Conservation (phyloP, 2,329 filamentous ascomycete genomes). For the Fusarium euwallaceae region DNA sequence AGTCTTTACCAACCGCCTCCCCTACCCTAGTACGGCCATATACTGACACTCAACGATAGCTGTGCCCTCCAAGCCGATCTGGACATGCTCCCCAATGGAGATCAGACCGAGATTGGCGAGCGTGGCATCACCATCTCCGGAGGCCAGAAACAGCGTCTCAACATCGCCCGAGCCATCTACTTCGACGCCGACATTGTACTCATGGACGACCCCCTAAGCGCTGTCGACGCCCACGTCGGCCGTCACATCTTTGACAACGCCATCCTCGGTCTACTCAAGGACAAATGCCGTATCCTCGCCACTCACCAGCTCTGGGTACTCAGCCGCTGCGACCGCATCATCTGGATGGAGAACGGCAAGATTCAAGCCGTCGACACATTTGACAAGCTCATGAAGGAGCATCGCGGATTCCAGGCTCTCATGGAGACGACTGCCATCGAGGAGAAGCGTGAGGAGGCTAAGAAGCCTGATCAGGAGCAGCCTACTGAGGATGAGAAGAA, state of each 20-base stretch:
- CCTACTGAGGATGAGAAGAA: slow-evolving; percentile 57
- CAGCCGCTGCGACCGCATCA: slow-evolving; percentile 88
- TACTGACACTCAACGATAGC: slow-evolving; percentile 49
- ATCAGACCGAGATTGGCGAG: slow-evolving; percentile 93
- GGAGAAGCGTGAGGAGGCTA: slow-evolving; percentile 68
- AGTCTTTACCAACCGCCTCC: slow-evolving; percentile 38
- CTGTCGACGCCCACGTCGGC: slow-evolving; percentile 78
- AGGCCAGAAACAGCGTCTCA: slow-evolving; percentile 94
- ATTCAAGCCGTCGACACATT: slow-evolving; percentile 92
- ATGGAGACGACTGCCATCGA: slow-evolving; percentile 88
- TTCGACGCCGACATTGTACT: slow-evolving; percentile 76
- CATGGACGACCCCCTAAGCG: slow-evolving; percentile 78
- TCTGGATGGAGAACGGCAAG: slow-evolving; percentile 90
- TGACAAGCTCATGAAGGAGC: slow-evolving; percentile 84
- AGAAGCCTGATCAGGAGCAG: slow-evolving; percentile 60
- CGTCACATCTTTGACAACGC: slow-evolving; percentile 92
- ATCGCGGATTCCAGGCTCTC: slow-evolving; percentile 82
- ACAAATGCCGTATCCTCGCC: slow-evolving; percentile 91
- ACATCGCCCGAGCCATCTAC: slow-evolving; percentile 87
- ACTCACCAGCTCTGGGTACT: slow-evolving; percentile 97
- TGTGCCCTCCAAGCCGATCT: slow-evolving; percentile 89
- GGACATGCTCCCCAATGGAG: slow-evolving; percentile 92
- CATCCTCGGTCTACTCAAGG: slow-evolving; percentile 87
- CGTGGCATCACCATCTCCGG: slow-evolving; percentile 95
- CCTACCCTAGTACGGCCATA: not conserved